phyloP scores from a whole-genome alignment of 2,329 filamentous ascomycete genomes.

The Talaromyces sp. region DNA sequence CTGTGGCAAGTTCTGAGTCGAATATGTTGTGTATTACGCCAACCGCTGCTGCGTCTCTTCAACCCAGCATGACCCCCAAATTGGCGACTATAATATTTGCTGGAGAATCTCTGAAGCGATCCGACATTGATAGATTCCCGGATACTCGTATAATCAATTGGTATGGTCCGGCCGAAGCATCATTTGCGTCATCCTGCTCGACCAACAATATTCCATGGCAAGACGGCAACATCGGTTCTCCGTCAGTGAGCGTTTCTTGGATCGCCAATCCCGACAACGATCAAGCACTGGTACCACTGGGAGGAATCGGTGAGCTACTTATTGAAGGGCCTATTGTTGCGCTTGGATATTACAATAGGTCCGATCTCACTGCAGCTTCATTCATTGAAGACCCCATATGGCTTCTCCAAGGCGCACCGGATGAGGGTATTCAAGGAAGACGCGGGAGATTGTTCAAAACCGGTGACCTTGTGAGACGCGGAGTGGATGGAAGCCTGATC shows the following conservation, averaged over 20 bases:
- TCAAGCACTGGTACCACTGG: conserved; percentile 22
- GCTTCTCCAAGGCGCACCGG: conserved; percentile 44
- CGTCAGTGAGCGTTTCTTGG: background rate
- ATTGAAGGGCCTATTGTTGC: conserved; percentile 32
- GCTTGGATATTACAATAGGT: conserved; percentile 23
- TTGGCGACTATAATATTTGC: background rate
- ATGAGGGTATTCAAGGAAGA: background rate
- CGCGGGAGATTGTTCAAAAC: conserved; percentile 37
- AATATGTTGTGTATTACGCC: conserved; percentile 1
- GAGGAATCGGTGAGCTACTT: conserved; percentile 37
- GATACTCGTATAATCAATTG: conserved; percentile 14
- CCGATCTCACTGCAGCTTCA: conserved; percentile 16
- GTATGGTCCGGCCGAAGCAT: conserved; percentile 9
- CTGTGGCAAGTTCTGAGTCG: background rate
- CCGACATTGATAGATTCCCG: conserved; percentile 29
- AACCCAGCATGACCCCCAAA: background rate
- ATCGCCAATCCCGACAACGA: background rate
- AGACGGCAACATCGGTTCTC: background rate
- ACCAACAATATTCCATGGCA: conserved; percentile 12
- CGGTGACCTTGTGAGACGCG: conserved; percentile 28
- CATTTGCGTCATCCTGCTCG: background rate
- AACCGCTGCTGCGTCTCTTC: background rate
- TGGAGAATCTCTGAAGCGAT: background rate
- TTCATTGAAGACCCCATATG: conserved; percentile 30
- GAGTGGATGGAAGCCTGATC: conserved; percentile 22